phyloP scores from a whole-genome alignment of 225 moss, liverwort and hornwort genomes.

The Marchantia polymorpha region DNA sequence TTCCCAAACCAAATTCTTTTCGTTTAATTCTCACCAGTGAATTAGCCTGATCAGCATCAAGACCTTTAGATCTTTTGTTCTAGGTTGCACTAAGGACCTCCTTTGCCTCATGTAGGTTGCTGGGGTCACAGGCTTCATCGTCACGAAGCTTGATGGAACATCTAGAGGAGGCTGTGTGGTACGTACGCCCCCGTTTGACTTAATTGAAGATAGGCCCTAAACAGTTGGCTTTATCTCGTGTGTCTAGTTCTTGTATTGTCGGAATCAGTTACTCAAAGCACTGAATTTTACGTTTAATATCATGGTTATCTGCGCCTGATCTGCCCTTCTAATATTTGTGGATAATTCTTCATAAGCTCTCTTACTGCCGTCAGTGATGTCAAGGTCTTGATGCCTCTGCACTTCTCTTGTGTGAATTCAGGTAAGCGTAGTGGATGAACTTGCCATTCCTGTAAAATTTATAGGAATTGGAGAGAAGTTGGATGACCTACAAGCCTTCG shows the following conservation, averaged over 20 bases:
- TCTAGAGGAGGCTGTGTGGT: constrained; percentile 97
- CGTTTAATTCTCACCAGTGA: too few species aligned
- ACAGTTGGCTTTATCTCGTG: too few species aligned
- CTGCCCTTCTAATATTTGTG: too few species aligned
- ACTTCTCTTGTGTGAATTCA: constrained; percentile 26
- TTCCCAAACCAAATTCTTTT: neutral
- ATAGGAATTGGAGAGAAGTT: constrained; percentile 88
- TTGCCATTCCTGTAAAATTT: constrained; percentile 93
- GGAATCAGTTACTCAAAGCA: too few species aligned
- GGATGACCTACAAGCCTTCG: constrained; percentile 93
- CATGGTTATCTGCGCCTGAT: too few species aligned
- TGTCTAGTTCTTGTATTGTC: too few species aligned
- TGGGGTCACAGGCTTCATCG: constrained; percentile 86
- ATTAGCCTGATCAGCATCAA: neutral
- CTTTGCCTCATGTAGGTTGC: constrained; percentile 51
- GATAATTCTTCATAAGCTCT: neutral
- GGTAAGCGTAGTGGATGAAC: constrained; percentile 99
- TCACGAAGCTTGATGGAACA: constrained; percentile 96
- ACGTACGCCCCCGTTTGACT: constrained; percentile 23
- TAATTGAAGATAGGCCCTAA: neutral
- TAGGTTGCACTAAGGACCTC: neutral
- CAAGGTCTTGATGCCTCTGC: neutral
- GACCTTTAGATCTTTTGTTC: neutral
- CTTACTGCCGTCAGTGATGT: neutral
- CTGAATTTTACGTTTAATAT: too few species aligned